Evolutionary conservation across 1,284 basidiomycete species (phyloP).

Genomic region (Golubevia pallescens): DNA sequence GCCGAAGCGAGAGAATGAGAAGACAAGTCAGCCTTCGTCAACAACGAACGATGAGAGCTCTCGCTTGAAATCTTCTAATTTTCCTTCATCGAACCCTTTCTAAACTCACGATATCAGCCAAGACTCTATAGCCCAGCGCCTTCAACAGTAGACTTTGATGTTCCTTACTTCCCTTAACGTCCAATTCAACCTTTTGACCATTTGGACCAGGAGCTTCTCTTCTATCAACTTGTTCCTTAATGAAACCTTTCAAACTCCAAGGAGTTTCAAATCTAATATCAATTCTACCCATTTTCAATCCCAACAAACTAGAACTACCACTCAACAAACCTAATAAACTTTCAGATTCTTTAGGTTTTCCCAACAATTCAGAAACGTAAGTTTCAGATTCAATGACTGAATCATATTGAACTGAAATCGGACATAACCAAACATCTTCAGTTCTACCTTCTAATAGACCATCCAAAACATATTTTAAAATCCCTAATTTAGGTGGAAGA

Average conservation of each 20-base stretch:
- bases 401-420: constrained; percentile 65
- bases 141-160: constrained; percentile 57
- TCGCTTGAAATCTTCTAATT: no score
- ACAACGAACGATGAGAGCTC: no score
- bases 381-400: constrained; percentile 65
- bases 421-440: constrained; percentile 64
- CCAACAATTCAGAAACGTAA: constrained; percentile 65
- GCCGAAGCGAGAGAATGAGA: no score
- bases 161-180: constrained; percentile 28
- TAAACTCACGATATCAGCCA: constrained; percentile 51
- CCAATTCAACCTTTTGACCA: constrained; percentile 24
- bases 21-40: no score
- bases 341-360: constrained; percentile 66
- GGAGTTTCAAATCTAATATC: constrained; percentile 65
- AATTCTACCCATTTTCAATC: constrained; percentile 64
- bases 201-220: not conserved
- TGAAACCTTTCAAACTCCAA: constrained; percentile 61
- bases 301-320: constrained; percentile 55
- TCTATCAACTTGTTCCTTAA: constrained; percentile 52
- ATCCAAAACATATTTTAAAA: constrained; percentile 65
- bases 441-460: constrained; percentile 54
- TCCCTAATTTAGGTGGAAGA: constrained; percentile 65
- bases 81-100: no score
- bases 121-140: constrained; percentile 62
- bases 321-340: constrained; percentile 60